These are phyloP conservation scores for Rhodofomes roseus DNA, from an alignment of 1,284 basidiomycete genomes.

Conservation along the genomic window DNA sequence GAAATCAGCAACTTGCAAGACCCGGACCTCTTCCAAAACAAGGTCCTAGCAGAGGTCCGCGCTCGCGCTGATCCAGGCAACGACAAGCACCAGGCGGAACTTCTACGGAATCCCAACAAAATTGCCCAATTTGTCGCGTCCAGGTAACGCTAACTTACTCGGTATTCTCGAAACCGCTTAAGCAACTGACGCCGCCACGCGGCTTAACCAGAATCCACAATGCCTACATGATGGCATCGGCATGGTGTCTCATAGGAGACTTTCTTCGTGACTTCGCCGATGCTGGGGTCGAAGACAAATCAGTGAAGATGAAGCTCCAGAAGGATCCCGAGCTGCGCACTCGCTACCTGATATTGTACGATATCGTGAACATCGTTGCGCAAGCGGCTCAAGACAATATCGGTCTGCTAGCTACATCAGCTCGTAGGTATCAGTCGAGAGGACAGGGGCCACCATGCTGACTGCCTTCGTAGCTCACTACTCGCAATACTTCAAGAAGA, in stretches of 20 bases:
- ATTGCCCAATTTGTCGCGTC: slow-evolving; percentile 55
- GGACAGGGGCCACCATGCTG: background rate
- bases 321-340: slow-evolving; percentile 45
- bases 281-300: slow-evolving; percentile 49
- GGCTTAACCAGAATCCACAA: slow-evolving; percentile 62
- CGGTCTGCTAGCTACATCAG: slow-evolving; percentile 58
- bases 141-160: slow-evolving; percentile 36
- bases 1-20: slow-evolving; percentile 63
- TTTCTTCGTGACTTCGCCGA: slow-evolving; percentile 48
- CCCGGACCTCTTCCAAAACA: slow-evolving; percentile 50
- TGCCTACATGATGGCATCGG: slow-evolving; percentile 69
- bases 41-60: slow-evolving; percentile 50
- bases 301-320: slow-evolving; percentile 47
- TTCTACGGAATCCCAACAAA: slow-evolving; percentile 39
- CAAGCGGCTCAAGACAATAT: slow-evolving; percentile 58
- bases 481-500: slow-evolving; percentile 57
- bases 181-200: background rate
- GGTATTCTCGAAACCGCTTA: background rate
- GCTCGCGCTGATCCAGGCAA: slow-evolving; percentile 40
- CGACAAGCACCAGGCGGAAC: slow-evolving; percentile 27
- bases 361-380: slow-evolving; percentile 56
- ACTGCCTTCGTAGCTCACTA: slow-evolving; percentile 51
- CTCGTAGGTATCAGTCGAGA: slow-evolving; percentile 42
- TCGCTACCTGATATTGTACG: slow-evolving; percentile 60
- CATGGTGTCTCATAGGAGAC: slow-evolving; percentile 65